These are phyloP conservation scores for Dothiorella sarmentorum DNA, from an alignment of 2,329 filamentous ascomycete genomes.

Conservation along the genomic window DNA sequence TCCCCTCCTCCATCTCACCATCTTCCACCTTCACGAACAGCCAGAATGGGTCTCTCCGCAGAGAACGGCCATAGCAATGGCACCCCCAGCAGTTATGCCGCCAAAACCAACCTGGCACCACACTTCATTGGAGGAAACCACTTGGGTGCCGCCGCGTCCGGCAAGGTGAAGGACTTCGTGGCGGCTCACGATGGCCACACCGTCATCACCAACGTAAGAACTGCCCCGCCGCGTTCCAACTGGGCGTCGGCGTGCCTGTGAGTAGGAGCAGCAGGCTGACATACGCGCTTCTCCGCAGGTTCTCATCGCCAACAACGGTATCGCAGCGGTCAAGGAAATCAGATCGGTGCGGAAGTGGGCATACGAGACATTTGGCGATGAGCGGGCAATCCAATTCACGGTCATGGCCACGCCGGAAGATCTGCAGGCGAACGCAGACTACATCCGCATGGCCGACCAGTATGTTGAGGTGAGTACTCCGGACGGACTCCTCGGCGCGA, in stretches of 20 bases:
- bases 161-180: constrained; percentile 96
- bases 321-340: constrained; percentile 98
- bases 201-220: constrained; percentile 90
- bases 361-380: constrained; percentile 98
- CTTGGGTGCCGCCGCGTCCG: constrained; percentile 73
- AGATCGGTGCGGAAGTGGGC: constrained; percentile 99
- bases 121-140: constrained; percentile 98
- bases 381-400: constrained; percentile 97
- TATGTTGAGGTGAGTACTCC: constrained; percentile 74
- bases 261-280: not conserved
- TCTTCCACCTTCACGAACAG: not conserved
- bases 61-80: constrained; percentile 44
- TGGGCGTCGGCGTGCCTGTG: not conserved
- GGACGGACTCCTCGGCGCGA: not conserved
- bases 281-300: constrained; percentile 58
- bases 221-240: not conserved
- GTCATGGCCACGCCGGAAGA: constrained; percentile 99
- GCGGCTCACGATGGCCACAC: constrained; percentile 87
- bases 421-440: constrained; percentile 94
- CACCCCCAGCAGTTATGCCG: constrained; percentile 64
- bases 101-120: constrained; percentile 76
- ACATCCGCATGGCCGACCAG: constrained; percentile 99
- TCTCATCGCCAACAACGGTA: constrained; percentile 99
- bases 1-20: not conserved
- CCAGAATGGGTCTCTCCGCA: constrained; percentile 12